Conservation (phyloP, 2,329 filamentous ascomycete genomes). For the Paraconiothyrium sp. region DNA sequence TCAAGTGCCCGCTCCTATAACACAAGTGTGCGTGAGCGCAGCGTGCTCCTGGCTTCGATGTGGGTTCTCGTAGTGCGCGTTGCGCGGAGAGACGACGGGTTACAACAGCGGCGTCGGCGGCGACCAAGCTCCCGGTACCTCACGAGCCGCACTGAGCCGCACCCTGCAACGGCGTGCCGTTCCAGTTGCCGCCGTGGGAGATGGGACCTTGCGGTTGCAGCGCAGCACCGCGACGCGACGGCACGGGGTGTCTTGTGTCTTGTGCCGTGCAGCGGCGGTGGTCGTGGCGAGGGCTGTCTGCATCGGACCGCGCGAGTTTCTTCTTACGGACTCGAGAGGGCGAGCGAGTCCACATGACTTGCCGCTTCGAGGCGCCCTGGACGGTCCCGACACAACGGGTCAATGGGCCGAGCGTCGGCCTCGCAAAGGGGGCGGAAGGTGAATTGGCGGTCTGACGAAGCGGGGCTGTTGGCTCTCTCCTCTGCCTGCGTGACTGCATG, state of each 20-base stretch:
- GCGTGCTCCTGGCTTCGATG: neutral
- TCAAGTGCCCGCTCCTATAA: constrained; percentile 24
- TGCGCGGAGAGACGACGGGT: neutral
- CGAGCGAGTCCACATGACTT: neutral
- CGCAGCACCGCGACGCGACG: neutral
- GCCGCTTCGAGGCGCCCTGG: neutral
- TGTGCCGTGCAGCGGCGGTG: neutral
- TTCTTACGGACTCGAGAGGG: constrained; percentile 1
- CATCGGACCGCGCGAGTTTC: constrained; percentile 1
- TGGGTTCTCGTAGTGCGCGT: neutral
- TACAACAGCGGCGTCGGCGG: neutral
- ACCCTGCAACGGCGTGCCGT: constrained; percentile 17
- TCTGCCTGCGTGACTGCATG: neutral
- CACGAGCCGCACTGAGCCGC: constrained; percentile 15
- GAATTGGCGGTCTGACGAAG: constrained; percentile 20
- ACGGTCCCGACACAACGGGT: constrained; percentile 9
- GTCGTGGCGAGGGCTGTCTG: neutral
- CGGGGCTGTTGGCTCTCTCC: neutral
- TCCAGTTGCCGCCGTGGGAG: neutral
- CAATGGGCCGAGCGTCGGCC: neutral
- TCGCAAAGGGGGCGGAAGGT: constrained; percentile 2
- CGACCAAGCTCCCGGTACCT: constrained; percentile 21
- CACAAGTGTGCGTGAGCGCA: constrained; percentile 18
- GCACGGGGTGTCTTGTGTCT: neutral
- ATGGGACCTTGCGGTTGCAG: constrained; percentile 6